Evolutionary conservation across 2,329 filamentous ascomycete genomes (phyloP).

Genomic region (Trichoderma atroviride): DNA sequence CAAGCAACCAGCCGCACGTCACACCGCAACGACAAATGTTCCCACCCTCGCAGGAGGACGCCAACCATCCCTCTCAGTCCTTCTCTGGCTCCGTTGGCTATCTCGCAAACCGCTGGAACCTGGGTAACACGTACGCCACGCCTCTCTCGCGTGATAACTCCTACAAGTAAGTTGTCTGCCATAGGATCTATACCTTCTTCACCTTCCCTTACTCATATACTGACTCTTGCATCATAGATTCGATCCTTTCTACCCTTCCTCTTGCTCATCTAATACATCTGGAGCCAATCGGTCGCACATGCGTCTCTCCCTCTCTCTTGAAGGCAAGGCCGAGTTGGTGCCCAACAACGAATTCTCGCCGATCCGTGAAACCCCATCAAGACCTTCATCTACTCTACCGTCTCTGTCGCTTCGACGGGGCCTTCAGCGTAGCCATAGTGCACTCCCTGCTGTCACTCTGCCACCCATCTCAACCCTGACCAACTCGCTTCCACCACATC

Average conservation of each 20-base stretch:
- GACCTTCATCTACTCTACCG: conserved; percentile 51
- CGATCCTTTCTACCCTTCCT: conserved; percentile 49
- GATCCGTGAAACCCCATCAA: conserved; percentile 53
- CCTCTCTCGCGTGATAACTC: conserved; percentile 50
- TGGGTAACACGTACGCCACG: conserved; percentile 54
- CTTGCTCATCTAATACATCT: conserved; percentile 46
- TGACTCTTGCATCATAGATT: conserved; percentile 37
- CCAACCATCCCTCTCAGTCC: conserved; percentile 42
- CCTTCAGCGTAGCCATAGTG: conserved; percentile 72
- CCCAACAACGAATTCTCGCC: conserved; percentile 70
- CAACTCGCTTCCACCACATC: conserved; percentile 55
- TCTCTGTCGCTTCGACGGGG: conserved; percentile 54
- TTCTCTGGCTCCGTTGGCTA: conserved; percentile 53
- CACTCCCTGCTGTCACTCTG: conserved; percentile 61
- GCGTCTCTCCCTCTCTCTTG: conserved; percentile 79
- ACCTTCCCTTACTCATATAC: conserved; percentile 4
- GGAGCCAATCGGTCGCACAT: conserved; percentile 56
- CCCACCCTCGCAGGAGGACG: conserved; percentile 36
- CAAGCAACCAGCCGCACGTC: conserved; percentile 23
- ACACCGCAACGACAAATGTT: conserved; percentile 34
- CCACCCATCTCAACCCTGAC: conserved; percentile 58
- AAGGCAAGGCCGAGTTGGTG: conserved; percentile 88
- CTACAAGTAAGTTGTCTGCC: conserved; percentile 45
- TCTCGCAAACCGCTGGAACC: conserved; percentile 60
- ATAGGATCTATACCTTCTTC: background rate